Evolutionary conservation across 2,329 filamentous ascomycete species (phyloP).

Genomic region (Dothiorella sarmentorum): DNA sequence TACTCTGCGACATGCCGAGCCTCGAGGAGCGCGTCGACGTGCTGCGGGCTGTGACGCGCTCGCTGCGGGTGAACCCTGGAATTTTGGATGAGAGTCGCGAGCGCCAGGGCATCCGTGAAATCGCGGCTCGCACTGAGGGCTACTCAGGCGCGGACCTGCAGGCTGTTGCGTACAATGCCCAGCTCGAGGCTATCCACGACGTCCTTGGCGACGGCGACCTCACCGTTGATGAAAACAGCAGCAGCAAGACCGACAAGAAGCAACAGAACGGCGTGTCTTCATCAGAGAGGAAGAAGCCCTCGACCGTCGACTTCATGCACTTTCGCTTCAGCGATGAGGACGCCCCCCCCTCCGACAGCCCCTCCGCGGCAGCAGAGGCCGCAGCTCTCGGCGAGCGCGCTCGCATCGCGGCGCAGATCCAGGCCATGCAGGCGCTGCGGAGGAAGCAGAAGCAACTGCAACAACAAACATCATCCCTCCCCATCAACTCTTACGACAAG

Average conservation of each 20-base stretch:
- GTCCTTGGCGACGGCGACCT: constrained; percentile 60
- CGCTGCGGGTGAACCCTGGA: constrained; percentile 69
- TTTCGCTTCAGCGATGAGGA: constrained; percentile 71
- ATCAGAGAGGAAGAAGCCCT: constrained; percentile 27
- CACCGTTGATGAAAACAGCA: constrained; percentile 22
- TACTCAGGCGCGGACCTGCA: constrained; percentile 95
- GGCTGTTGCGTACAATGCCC: constrained; percentile 91
- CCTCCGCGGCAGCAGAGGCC: constrained; percentile 40
- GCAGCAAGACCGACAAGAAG: constrained; percentile 24
- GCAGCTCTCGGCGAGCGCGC: constrained; percentile 70
- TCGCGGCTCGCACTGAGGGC: constrained; percentile 77
- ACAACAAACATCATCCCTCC: constrained; percentile 23
- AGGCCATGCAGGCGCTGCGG: constrained; percentile 70
- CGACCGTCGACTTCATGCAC: constrained; percentile 47
- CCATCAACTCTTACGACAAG: constrained; percentile 10
- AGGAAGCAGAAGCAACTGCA: constrained; percentile 58
- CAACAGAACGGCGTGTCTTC: constrained; percentile 17
- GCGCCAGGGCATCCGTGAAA: constrained; percentile 56
- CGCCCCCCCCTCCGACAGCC: constrained; percentile 31
- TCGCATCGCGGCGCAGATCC: constrained; percentile 75
- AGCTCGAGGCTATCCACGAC: constrained; percentile 95
- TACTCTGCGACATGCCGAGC: constrained; percentile 85
- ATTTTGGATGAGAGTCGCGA: constrained; percentile 49
- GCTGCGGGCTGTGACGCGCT: constrained; percentile 74
- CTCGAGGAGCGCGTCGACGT: constrained; percentile 84